phyloP scores from a whole-genome alignment of 1,139 yeast genomes.

The Dujonia santamariae region DNA sequence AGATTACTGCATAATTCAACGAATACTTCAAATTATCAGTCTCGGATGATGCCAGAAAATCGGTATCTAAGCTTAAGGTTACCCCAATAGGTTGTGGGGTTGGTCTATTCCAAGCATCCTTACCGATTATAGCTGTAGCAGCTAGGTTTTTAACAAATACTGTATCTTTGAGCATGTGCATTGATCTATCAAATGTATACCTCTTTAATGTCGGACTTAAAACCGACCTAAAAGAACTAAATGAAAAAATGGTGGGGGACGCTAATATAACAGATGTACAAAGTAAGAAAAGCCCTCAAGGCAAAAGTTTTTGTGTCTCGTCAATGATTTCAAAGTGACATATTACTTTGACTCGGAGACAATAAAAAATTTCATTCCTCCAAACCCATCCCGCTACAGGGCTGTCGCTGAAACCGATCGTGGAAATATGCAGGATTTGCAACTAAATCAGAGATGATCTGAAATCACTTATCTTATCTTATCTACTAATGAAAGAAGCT shows the following conservation, averaged over 20 bases:
- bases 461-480: too few relatives aligned
- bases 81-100: constrained; percentile 67
- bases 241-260: constrained; percentile 9
- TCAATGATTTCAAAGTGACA: too few relatives aligned
- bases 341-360: too few relatives aligned
- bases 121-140: constrained; percentile 66
- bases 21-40: constrained; percentile 80
- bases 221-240: constrained; percentile 16
- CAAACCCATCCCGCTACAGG: too few relatives aligned
- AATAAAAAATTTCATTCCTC: too few relatives aligned
- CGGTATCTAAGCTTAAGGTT: constrained; percentile 60
- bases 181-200: constrained; percentile 14
- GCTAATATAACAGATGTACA: neutral
- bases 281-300: too few relatives aligned
- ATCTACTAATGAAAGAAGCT: too few relatives aligned
- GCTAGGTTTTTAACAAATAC: constrained; percentile 59
- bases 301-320: too few relatives aligned
- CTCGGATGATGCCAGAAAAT: constrained; percentile 65
- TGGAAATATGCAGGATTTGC: too few relatives aligned
- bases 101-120: constrained; percentile 73
- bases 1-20: constrained; percentile 81
- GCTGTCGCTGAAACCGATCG: too few relatives aligned
- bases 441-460: too few relatives aligned
- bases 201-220: constrained; percentile 14
- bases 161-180: constrained; percentile 38